Evolutionary conservation across 2,329 filamentous ascomycete species (phyloP).

Genomic region (Fusarium dimerum): DNA sequence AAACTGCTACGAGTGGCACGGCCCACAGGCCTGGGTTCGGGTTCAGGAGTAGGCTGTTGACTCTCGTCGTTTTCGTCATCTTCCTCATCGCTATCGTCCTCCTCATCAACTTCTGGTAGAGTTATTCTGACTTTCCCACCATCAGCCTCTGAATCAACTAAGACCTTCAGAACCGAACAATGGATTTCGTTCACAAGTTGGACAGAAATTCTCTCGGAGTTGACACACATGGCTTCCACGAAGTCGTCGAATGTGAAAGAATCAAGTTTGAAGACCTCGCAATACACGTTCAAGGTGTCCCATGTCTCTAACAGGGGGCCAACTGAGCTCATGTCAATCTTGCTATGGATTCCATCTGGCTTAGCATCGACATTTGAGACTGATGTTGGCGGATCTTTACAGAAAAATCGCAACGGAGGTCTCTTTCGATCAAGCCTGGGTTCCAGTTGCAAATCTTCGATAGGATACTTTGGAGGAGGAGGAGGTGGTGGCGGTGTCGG

Average conservation of each 20-base stretch:
- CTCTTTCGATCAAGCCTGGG: slow-evolving; percentile 67
- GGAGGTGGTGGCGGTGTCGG: slow-evolving; percentile 63
- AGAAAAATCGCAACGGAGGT: slow-evolving; percentile 77
- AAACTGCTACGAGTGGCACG: slow-evolving; percentile 85
- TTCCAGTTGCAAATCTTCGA: slow-evolving; percentile 85
- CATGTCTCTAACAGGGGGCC: slow-evolving; percentile 85
- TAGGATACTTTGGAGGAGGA: slow-evolving; percentile 87
- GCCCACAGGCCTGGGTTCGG: slow-evolving; percentile 64
- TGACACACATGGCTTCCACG: slow-evolving; percentile 79
- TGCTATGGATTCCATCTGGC: slow-evolving; percentile 29
- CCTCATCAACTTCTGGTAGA: slow-evolving; percentile 72
- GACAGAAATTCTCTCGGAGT: slow-evolving; percentile 72
- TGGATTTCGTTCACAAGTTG: slow-evolving; percentile 89
- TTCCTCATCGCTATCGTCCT: slow-evolving; percentile 67
- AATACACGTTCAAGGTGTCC: slow-evolving; percentile 98
- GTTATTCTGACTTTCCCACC: slow-evolving; percentile 78
- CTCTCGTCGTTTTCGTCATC: slow-evolving; percentile 60
- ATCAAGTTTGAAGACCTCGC: slow-evolving; percentile 88
- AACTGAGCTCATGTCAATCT: slow-evolving; percentile 81
- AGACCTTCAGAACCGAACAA: slow-evolving; percentile 83
- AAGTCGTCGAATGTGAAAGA: slow-evolving; percentile 99
- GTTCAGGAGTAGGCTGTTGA: slow-evolving; percentile 63
- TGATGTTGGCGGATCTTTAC: slow-evolving; percentile 60
- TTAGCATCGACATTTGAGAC: slow-evolving; percentile 38
- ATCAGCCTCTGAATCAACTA: slow-evolving; percentile 74